Percentiles rank a stretch among this genome's conserved stretches.
Conservation (phyloP, 345 rosid species). For the Xanthoceras sorbifolium region DNA sequence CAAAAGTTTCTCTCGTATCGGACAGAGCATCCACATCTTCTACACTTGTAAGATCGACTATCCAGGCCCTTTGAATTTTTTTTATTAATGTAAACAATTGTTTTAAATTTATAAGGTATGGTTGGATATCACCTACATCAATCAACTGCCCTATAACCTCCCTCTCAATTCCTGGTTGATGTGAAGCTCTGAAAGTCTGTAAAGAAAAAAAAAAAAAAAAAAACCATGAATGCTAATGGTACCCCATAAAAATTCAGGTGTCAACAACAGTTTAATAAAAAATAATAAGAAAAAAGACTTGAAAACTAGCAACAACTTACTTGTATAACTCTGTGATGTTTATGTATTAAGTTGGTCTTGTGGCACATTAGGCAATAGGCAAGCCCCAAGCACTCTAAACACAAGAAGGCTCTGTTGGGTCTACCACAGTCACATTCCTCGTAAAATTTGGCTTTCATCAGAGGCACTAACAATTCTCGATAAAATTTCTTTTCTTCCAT, state of each 20-base stretch:
- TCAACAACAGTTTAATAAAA: not conserved
- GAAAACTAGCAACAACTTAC: constrained; percentile 12
- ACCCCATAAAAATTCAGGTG: too few species aligned
- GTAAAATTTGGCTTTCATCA: constrained; percentile 16
- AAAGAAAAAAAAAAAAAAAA: not conserved
- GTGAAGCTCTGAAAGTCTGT: constrained; percentile 15
- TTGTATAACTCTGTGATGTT: not conserved
- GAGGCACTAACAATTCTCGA: not conserved
- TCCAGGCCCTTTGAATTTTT: too few species aligned
- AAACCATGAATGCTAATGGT: too few species aligned
- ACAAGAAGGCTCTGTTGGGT: not conserved
- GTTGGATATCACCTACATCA: not conserved
- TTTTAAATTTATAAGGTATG: not conserved
- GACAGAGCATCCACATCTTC: too few species aligned
- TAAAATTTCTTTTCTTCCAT: not conserved
- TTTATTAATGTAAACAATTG: not conserved
- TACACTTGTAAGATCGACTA: too few species aligned
- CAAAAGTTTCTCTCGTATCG: too few species aligned
- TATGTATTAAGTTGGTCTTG: not conserved
- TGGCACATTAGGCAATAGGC: constrained; percentile 9
- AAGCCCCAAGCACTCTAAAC: not conserved
- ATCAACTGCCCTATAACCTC: not conserved
- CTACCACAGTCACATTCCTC: not conserved
- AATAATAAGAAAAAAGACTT: not conserved
- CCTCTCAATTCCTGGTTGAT: not conserved